phyloP scores from a whole-genome alignment of 352 stramenopile species.

The Globisporangium solare region DNA sequence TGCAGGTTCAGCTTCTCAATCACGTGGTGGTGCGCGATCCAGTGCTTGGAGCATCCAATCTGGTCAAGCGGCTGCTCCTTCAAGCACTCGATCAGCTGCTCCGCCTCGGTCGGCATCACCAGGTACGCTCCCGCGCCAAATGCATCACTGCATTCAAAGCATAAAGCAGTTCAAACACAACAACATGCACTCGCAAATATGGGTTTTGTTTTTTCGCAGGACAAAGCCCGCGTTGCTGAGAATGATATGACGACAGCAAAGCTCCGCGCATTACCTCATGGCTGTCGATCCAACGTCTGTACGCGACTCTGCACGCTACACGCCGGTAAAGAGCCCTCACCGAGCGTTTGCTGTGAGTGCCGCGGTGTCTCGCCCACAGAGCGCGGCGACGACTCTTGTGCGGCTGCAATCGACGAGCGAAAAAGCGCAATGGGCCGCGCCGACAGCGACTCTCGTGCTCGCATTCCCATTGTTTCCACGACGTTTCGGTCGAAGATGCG shows the following conservation, averaged over 20 bases:
- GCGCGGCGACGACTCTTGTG: no score
- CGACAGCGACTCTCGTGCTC: no score
- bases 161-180: neutral
- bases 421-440: no score
- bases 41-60: slow-evolving; percentile 58
- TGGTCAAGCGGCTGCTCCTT: slow-evolving; percentile 45
- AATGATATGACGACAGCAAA: neutral
- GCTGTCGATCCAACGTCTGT: neutral
- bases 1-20: slow-evolving; percentile 94
- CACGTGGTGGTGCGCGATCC: slow-evolving; percentile 84
- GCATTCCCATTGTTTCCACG: neutral
- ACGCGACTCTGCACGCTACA: no score
- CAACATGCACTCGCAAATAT: neutral
- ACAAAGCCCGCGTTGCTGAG: neutral
- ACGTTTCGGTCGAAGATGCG: slow-evolving; percentile 6
- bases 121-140: slow-evolving; percentile 32
- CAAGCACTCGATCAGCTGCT: slow-evolving; percentile 81
- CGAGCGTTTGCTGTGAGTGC: no score
- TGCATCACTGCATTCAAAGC: slow-evolving; percentile 2
- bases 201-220: neutral
- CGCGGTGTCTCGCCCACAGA: no score
- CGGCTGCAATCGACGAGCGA: no score
- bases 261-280: neutral
- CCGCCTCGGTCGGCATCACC: slow-evolving; percentile 72
- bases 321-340: no score